phyloP scores from a whole-genome alignment of 805 yeast species.

The Saccharomycopsis olivae region DNA sequence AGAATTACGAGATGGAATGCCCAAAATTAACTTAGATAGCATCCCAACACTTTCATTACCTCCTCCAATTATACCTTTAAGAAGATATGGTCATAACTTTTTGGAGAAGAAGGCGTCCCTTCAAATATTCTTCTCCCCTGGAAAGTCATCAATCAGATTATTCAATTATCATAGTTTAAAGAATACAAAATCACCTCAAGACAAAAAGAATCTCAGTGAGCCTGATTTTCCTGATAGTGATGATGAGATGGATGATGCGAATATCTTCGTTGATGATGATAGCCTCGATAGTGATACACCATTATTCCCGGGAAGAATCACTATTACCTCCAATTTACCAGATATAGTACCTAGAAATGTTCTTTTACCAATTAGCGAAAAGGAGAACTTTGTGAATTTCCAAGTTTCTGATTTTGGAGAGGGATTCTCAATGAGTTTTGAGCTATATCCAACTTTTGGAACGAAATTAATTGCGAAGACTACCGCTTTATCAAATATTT shows the following conservation, averaged over 20 bases:
- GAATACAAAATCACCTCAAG: neutral
- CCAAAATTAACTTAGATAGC: constrained; percentile 42
- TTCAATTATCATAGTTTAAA: constrained; percentile 1
- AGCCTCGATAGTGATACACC: neutral
- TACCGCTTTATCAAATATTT: constrained; percentile 54
- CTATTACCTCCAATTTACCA: constrained; percentile 61
- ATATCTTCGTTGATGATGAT: neutral
- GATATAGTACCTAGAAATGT: constrained; percentile 86
- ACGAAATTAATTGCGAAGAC: constrained; percentile 86
- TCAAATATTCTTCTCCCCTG: constrained; percentile 47
- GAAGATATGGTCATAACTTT: constrained; percentile 94
- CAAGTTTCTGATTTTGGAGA: constrained; percentile 49
- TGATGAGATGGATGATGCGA: constrained; percentile 31
- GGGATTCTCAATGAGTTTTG: constrained; percentile 71
- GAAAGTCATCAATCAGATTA: constrained; percentile 33
- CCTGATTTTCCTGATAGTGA: neutral
- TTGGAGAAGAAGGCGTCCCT: constrained; percentile 81
- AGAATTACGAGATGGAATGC: too few relatives aligned
- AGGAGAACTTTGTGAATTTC: constrained; percentile 59
- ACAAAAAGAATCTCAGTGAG: neutral
- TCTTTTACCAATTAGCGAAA: constrained; percentile 64
- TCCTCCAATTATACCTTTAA: constrained; percentile 89
- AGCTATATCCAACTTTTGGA: constrained; percentile 90
- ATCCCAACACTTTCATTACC: constrained; percentile 90
- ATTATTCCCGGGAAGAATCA: constrained; percentile 69